A percentile compares a stretch with the other conserved stretches of the same genome.
Conservation (phyloP, 2,329 filamentous ascomycete species). For the Phyllosticta ampelicida region DNA sequence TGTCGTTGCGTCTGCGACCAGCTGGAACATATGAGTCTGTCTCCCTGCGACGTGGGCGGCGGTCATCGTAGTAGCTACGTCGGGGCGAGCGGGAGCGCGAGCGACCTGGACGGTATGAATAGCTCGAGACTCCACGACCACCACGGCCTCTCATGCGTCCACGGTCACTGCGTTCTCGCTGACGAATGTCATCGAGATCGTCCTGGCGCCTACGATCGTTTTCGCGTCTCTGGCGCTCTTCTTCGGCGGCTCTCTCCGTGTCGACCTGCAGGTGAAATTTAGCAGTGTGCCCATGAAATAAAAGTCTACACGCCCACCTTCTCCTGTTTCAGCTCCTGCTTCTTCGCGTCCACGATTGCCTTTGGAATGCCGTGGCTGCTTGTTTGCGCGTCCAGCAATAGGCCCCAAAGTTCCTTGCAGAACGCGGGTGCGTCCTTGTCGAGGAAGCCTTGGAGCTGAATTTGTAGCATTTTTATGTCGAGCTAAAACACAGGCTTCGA, state of each 20-base stretch:
- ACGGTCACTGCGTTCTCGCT: slow-evolving; percentile 43
- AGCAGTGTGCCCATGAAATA: slow-evolving; percentile 7
- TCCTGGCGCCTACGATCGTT: slow-evolving; percentile 60
- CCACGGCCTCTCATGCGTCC: slow-evolving; percentile 36
- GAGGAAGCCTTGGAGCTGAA: slow-evolving; percentile 87
- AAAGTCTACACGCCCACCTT: slow-evolving; percentile 51
- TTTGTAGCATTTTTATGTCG: slow-evolving; percentile 90
- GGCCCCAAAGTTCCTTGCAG: slow-evolving; percentile 86
- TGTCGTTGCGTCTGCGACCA: slow-evolving; percentile 31
- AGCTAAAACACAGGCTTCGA: slow-evolving; percentile 48
- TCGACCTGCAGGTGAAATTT: slow-evolving; percentile 49
- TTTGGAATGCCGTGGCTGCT: slow-evolving; percentile 75
- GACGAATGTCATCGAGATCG: slow-evolving; percentile 56
- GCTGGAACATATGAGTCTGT: slow-evolving; percentile 48
- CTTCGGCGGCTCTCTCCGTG: slow-evolving; percentile 70
- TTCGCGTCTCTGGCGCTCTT: slow-evolving; percentile 59
- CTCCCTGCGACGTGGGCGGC: slow-evolving; percentile 38
- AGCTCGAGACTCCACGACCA: slow-evolving; percentile 37
- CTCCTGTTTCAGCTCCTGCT: slow-evolving; percentile 85
- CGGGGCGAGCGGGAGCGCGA: slow-evolving; percentile 42
- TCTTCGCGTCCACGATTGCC: slow-evolving; percentile 91
- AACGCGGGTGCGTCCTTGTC: slow-evolving; percentile 84
- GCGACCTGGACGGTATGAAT: slow-evolving; percentile 37
- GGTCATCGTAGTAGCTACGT: slow-evolving; percentile 34
- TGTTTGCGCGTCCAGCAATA: slow-evolving; percentile 88